These are phyloP conservation scores for Elaeis guineensis DNA, from an alignment of 176 grass and related monocot genomes.

Conservation along the genomic window DNA sequence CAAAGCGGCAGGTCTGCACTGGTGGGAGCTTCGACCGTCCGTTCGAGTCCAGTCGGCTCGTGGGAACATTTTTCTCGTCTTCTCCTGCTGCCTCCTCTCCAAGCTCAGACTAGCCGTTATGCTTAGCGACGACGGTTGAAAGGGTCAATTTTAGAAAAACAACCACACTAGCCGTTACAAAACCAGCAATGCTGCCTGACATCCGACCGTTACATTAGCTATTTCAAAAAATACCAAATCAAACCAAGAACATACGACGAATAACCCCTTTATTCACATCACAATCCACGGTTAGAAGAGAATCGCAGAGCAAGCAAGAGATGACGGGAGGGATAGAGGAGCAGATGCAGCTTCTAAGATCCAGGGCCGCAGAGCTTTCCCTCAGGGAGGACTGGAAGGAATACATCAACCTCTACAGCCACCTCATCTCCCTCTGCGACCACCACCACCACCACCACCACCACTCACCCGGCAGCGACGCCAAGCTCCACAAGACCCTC, in stretches of 20 bases:
- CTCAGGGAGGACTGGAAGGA: constrained; percentile 72
- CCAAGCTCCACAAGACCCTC: constrained; percentile 13
- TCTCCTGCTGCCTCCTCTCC: constrained; percentile 34
- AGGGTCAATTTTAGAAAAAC: too few relatives aligned
- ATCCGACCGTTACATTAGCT: too few relatives aligned
- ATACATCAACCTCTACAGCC: constrained; percentile 64
- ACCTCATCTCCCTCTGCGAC: constrained; percentile 38
- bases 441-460: background rate
- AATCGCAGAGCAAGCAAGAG: constrained; percentile 1
- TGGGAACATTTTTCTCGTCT: constrained; percentile 30
- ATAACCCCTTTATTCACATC: too few relatives aligned
- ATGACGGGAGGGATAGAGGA: constrained; percentile 33
- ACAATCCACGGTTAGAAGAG: too few relatives aligned
- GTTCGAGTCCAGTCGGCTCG: constrained; percentile 50
- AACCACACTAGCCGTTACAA: too few relatives aligned
- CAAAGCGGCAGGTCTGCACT: constrained; percentile 71
- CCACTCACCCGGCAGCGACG: background rate
- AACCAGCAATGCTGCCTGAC: too few relatives aligned
- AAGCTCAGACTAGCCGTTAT: constrained; percentile 14
- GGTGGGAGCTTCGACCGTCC: constrained; percentile 52
- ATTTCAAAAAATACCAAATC: too few relatives aligned
- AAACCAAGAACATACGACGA: too few relatives aligned
- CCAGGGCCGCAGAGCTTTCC: constrained; percentile 53
- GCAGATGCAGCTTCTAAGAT: constrained; percentile 60
- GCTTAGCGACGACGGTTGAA: too few relatives aligned